Percentiles rank a stretch among this genome's conserved stretches.
Evolutionary conservation across 163 green algal species (phyloP).

Genomic region (Volvox carteri): DNA sequence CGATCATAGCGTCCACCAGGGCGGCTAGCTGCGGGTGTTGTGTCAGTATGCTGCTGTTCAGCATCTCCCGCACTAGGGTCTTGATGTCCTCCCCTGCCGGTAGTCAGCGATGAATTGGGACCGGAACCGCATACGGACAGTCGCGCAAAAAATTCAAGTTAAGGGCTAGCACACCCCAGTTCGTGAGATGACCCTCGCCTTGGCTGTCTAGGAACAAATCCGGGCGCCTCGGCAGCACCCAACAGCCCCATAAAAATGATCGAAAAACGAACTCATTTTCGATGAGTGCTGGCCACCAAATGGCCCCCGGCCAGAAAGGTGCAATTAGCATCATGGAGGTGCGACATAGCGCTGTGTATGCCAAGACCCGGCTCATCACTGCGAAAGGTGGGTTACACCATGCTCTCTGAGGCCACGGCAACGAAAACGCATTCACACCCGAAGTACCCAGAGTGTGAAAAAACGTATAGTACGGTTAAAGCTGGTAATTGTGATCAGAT

Average conservation of each 20-base stretch:
- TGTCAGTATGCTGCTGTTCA: too few relatives aligned
- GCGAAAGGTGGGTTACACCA: constrained; percentile 39
- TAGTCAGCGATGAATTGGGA: neutral
- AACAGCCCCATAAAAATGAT: neutral
- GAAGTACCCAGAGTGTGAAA: neutral
- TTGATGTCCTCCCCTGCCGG: too few relatives aligned
- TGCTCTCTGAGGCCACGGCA: neutral
- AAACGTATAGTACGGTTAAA: neutral
- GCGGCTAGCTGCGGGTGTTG: too few relatives aligned
- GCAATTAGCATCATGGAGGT: neutral
- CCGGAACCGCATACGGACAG: neutral
- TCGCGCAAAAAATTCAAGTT: neutral
- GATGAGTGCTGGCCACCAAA: neutral
- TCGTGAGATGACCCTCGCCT: neutral
- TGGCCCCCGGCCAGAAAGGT: neutral
- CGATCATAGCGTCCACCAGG: too few relatives aligned
- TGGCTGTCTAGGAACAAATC: neutral
- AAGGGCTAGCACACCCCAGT: neutral
- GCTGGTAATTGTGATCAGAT: neutral
- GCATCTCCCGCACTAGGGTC: too few relatives aligned
- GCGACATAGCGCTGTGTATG: neutral
- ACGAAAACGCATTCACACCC: constrained; percentile 4
- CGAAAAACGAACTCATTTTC: neutral
- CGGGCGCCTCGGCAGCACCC: neutral
- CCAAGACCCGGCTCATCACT: neutral